Conservation (phyloP, 169 alveolate genomes). For the Besnoitia besnoiti region DNA sequence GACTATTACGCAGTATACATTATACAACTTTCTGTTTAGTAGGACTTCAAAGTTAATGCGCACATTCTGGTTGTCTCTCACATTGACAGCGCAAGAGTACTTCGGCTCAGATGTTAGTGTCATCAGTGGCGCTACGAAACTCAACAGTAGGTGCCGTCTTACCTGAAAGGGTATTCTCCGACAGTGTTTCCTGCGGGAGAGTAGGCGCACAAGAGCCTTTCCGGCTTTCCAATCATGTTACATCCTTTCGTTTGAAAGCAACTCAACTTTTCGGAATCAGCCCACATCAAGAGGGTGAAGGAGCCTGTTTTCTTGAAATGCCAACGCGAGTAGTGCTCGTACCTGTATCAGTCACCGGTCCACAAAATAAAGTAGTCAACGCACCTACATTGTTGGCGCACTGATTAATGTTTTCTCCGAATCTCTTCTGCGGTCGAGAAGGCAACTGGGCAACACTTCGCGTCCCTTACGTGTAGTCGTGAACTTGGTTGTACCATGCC, state of each 20-base stretch:
- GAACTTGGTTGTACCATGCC: conserved; percentile 26
- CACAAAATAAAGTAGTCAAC: background rate
- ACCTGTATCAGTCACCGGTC: background rate
- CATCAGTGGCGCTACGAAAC: no score
- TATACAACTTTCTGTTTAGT: no score
- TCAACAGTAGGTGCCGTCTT: no score
- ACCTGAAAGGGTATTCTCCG: conserved; percentile 34
- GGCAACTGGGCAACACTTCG: background rate
- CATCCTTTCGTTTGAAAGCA: conserved; percentile 20
- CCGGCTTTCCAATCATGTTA: background rate
- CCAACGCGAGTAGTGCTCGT: conserved; percentile 41
- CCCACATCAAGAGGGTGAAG: conserved; percentile 31
- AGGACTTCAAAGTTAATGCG: no score
- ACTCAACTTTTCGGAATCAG: background rate
- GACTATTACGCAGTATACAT: no score
- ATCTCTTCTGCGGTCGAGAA: background rate
- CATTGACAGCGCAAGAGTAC: no score
- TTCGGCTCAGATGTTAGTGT: no score
- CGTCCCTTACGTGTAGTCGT: conserved; percentile 29
- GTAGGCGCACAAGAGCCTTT: conserved; percentile 29
- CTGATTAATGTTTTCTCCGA: background rate
- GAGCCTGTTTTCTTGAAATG: background rate
- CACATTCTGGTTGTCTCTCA: no score
- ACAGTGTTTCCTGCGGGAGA: conserved; percentile 28
- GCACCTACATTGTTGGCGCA: background rate